phyloP scores from a whole-genome alignment of 768 basidiomycete genomes.

The Pleurotus citrinopileatus region DNA sequence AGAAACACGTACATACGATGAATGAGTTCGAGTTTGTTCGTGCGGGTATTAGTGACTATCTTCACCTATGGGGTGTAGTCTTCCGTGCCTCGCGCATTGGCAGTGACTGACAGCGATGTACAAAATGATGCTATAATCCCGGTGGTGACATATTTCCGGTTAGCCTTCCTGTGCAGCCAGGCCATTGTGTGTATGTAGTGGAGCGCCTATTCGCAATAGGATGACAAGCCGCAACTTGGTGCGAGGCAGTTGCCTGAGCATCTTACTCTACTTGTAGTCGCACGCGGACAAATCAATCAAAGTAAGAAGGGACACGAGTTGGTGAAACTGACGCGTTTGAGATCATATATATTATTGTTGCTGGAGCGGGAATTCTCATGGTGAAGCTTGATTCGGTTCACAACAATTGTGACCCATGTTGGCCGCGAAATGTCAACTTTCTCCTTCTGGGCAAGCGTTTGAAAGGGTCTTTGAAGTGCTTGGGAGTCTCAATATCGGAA shows the following conservation, averaged over 20 bases:
- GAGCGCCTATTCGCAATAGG: no score
- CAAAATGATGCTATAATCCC: no score
- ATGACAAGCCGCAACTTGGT: no score
- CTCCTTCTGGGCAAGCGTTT: neutral
- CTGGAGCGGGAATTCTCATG: neutral
- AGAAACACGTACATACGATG: constrained; percentile 35
- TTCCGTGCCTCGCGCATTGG: neutral
- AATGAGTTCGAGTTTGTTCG: constrained; percentile 27
- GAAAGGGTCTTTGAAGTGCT: neutral
- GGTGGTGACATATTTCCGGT: no score
- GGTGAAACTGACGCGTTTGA: neutral
- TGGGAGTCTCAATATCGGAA: neutral
- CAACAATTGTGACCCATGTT: neutral
- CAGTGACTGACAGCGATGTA: neutral
- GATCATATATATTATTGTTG: neutral
- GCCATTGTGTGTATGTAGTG: no score
- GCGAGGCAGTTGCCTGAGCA: no score
- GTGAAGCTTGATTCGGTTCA: neutral
- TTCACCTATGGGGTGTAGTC: neutral
- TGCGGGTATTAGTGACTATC: no score
- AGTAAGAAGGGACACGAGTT: no score
- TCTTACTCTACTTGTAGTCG: no score
- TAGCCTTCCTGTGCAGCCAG: no score
- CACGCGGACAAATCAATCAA: no score
- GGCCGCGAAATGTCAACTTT: neutral